Evolutionary conservation across 2,329 filamentous ascomycete species (phyloP).

Genomic region (Penicillium sp.): DNA sequence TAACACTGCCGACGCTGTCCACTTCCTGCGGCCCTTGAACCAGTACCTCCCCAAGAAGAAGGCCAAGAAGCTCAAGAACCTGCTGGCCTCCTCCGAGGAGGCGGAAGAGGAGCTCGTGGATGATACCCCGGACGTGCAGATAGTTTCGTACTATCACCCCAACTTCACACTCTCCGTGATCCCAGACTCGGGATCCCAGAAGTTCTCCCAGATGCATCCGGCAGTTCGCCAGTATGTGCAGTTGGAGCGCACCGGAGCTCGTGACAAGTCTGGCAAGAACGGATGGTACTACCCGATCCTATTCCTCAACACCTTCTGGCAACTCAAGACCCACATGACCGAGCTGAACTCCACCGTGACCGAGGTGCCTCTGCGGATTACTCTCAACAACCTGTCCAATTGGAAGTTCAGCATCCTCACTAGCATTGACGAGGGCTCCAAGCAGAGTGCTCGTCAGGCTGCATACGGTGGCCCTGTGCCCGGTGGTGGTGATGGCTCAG

Average conservation of each 20-base stretch:
- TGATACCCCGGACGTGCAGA: constrained; percentile 63
- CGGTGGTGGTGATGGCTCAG: constrained; percentile 82
- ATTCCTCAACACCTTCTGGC: constrained; percentile 97
- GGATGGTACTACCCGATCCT: constrained; percentile 92
- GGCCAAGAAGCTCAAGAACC: constrained; percentile 79
- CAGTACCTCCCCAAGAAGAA: constrained; percentile 93
- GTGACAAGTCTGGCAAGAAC: constrained; percentile 82
- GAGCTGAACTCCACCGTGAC: constrained; percentile 87
- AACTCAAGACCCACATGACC: constrained; percentile 87
- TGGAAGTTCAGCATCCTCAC: constrained; percentile 92
- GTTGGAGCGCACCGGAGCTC: constrained; percentile 75
- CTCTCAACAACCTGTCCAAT: constrained; percentile 75
- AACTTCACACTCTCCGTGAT: constrained; percentile 90
- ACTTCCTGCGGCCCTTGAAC: constrained; percentile 83
- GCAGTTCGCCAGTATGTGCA: constrained; percentile 76
- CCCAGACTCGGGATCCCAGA: constrained; percentile 72
- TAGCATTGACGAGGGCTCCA: constrained; percentile 82
- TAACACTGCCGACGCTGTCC: constrained; percentile 73
- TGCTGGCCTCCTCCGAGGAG: constrained; percentile 63
- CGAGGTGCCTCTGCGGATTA: constrained; percentile 77
- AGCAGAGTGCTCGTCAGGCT: constrained; percentile 76
- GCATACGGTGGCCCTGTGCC: constrained; percentile 71
- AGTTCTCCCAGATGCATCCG: constrained; percentile 67
- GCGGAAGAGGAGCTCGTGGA: constrained; percentile 56
- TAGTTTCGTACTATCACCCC: constrained; percentile 89